Evolutionary conservation across 805 yeast species (phyloP).

Genomic region (Pichia rugopelliculosa): DNA sequence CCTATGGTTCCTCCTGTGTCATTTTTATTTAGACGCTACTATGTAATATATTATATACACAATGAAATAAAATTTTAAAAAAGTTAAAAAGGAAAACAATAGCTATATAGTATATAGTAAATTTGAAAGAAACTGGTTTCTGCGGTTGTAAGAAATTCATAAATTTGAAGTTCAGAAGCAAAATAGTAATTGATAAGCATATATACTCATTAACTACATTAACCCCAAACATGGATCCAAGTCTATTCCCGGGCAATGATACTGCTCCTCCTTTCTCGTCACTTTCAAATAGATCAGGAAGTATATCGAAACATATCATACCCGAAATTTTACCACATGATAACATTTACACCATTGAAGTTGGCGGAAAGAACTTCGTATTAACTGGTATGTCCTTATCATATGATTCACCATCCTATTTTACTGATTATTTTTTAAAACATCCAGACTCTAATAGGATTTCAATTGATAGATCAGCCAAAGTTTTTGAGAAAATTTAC

Average conservation of each 20-base stretch:
- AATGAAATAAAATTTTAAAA: background rate
- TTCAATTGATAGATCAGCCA: slow-evolving; percentile 68
- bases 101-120: too few relatives aligned
- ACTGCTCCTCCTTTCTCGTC: background rate
- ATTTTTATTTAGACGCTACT: background rate
- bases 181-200: too few relatives aligned
- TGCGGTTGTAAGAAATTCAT: too few relatives aligned
- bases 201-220: too few relatives aligned
- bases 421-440: slow-evolving; percentile 58
- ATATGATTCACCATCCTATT: slow-evolving; percentile 83
- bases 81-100: background rate
- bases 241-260: background rate
- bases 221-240: background rate
- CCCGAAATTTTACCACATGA: slow-evolving; percentile 59
- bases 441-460: slow-evolving; percentile 32
- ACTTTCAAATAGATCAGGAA: background rate
- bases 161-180: too few relatives aligned
- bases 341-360: slow-evolving; percentile 59
- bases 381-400: slow-evolving; percentile 78
- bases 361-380: slow-evolving; percentile 57
- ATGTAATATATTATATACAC: background rate
- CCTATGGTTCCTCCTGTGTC: background rate
- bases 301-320: slow-evolving; percentile 22
- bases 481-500: slow-evolving; percentile 57
- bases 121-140: too few relatives aligned